Base-by-base conservation (phyloP, 176 grass and related monocot species). In the Avena insularis region DNA sequence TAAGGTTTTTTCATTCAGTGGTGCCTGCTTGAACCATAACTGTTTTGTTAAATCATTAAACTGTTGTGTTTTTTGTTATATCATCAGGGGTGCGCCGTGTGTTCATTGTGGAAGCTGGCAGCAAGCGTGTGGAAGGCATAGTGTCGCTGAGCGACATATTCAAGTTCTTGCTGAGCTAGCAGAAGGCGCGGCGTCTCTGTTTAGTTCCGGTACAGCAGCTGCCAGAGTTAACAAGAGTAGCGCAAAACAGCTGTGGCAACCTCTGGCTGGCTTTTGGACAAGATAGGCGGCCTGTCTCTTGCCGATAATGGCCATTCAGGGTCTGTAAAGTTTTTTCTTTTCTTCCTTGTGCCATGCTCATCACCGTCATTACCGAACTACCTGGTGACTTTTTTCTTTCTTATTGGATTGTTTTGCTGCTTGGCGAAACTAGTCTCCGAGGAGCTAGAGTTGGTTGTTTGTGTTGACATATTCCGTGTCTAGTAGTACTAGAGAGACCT, bases 61-160 rank as follows among this genome's bases (percentile, higher is more conserved):
- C 20, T 25, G 20, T 9, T 2, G 11, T 29, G 29, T 29, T 29
- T 29, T 29, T 29, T 29, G 1, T 29, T 29, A 29, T 65, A 46
- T 75, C 6, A 55, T 45, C 79, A 99, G 97, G 97, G 19, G 94
- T 99, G 47, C 92, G 94, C 4, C 97, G 97, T 47, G 92, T 99
- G 64, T 90, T 99, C 85, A 99, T 99, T 16, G 94, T 99, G 72
- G 97, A 99, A 88, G 94, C 97, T 57, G 97, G 97, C 33, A 99
- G 94, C 67, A 99, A 94, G 72, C 97, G 94, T 51, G 97, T 99
- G 64, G 97, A 99, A 89, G 97, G 97, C 81, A 92, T 99, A 90
- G 90, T 99, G 87, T 94, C 97, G 35, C 83, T 97, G 20, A 86
- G 92, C 46, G 97, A 99, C 84, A 89, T 99, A 53, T 94, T 99